Evolutionary conservation across 768 basidiomycete species (phyloP), one percentile per base, ranked within the genome.

Genomic region (Boletus subcaerulescens): DNA sequence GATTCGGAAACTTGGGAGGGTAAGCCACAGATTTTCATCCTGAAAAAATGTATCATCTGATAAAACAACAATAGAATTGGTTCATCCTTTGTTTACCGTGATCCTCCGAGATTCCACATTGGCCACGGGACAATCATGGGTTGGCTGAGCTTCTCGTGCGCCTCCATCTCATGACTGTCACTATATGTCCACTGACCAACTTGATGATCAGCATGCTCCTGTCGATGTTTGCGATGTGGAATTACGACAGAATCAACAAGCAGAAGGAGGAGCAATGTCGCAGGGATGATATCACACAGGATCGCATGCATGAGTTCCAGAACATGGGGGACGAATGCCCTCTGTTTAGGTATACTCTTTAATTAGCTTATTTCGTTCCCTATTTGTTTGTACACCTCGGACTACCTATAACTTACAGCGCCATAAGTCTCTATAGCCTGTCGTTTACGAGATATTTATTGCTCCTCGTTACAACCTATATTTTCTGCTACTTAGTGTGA

Each of bases 301-400:
- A 67, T 35, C 65, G 66, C 40, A 66, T 58, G 40, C 71, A 71
- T 8, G 73, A 79, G 38, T 83, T 78, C 58, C 68, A 62, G 32
- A 67, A 80, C 9, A 67, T 83, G 64, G 83, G 80, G 3, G 79
- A 79, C 56, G 70, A 76, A 32, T 80, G 78, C 50, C 83, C 83
- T 44, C 66, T 84, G 29, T 85, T 80, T 72, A 75, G 80, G 79
- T 70, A 71, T 18, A 51, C 65, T 2, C 57, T 68, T 44, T 69
- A n/a, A n/a, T 35, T 29, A 53, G 52, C 9, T 18, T 24, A 29
- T 13, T 40, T 45, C 43, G 10, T 20, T 13, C 0, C 20, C 35
- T 14, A 44, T 29, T 31, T 20, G 31, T 26, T 45, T 12, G 20
- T 32, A 40, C 20, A 7, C 4, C 36, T n/a, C 20, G 13, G 4